Evolutionary conservation across 306 rosid species (phyloP).

Genomic region (Rubus parviflorus): DNA sequence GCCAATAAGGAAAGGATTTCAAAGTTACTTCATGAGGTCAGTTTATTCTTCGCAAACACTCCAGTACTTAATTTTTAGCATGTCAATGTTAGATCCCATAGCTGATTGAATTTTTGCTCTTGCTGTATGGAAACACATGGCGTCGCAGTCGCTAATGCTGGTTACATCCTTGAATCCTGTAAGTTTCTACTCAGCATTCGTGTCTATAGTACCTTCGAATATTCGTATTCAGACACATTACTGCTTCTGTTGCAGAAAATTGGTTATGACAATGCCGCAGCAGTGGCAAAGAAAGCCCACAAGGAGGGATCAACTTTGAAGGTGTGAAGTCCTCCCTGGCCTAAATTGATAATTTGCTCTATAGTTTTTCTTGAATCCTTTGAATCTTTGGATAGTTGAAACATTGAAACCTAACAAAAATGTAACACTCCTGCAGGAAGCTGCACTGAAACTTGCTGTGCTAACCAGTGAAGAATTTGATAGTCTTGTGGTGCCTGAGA

Average conservation of each 20-base stretch:
- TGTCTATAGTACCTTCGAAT: neutral
- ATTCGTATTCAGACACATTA: constrained; percentile 15
- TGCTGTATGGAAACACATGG: constrained; percentile 31
- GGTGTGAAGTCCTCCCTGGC: constrained; percentile 44
- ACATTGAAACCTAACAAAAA: constrained; percentile 11
- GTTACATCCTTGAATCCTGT: constrained; percentile 94
- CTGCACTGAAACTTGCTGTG: constrained; percentile 87
- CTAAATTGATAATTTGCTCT: too few relatives aligned
- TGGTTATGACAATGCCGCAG: constrained; percentile 96
- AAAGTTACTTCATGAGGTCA: constrained; percentile 86
- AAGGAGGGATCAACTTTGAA: constrained; percentile 89
- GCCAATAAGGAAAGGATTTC: constrained; percentile 92
- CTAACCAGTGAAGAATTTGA: constrained; percentile 78
- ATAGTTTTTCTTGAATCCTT: neutral
- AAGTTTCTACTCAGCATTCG: constrained; percentile 38
- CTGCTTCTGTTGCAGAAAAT: constrained; percentile 67
- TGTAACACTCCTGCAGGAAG: constrained; percentile 60
- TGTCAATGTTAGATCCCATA: neutral
- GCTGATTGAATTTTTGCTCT: constrained; percentile 36
- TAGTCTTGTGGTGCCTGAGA: constrained; percentile 87
- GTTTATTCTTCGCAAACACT: constrained; percentile 27
- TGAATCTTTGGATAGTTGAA: constrained; percentile 5
- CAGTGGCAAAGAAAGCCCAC: constrained; percentile 97
- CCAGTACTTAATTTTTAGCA: neutral
- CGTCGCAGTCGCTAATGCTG: constrained; percentile 88